A percentile compares a stretch with the other conserved stretches of the same genome.
These are phyloP conservation scores for Pseudozyma thailandica DNA, from an alignment of 1,284 basidiomycete genomes.

Conservation along the genomic window DNA sequence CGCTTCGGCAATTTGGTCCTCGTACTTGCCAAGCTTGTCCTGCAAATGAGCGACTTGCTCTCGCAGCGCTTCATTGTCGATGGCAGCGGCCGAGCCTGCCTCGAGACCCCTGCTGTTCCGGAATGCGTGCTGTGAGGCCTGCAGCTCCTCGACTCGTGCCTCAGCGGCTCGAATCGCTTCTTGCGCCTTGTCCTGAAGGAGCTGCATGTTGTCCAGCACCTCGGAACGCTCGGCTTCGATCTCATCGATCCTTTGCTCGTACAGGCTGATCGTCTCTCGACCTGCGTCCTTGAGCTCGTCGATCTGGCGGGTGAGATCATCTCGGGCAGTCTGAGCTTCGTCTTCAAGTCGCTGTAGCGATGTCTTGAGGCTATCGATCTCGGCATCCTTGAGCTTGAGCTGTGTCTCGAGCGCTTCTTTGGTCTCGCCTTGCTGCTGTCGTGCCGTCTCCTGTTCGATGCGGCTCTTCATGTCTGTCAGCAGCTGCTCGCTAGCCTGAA, in stretches of 20 bases:
- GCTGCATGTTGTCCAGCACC: conserved; percentile 48
- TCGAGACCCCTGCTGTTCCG: conserved; percentile 15
- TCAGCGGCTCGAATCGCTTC: conserved; percentile 80
- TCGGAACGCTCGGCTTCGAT: conserved; percentile 66
- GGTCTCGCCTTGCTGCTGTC: conserved; percentile 37
- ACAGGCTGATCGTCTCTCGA: conserved; percentile 72
- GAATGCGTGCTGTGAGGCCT: conserved; percentile 22
- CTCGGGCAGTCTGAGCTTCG: conserved; percentile 54
- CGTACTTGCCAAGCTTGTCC: conserved; percentile 78
- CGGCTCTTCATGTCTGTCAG: conserved; percentile 37
- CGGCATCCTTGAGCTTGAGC: conserved; percentile 55
- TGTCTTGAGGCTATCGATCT: conserved; percentile 54
- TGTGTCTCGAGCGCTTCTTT: conserved; percentile 46
- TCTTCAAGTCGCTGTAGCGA: conserved; percentile 58
- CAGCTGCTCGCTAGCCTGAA: conserved; percentile 49
- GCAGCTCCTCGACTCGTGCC: conserved; percentile 76
- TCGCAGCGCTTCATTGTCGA: conserved; percentile 89
- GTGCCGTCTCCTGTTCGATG: conserved; percentile 39
- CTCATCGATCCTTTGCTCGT: conserved; percentile 44
- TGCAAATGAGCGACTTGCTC: conserved; percentile 88
- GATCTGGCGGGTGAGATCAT: conserved; percentile 72
- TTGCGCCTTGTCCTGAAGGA: conserved; percentile 76
- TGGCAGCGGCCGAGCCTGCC: conserved; percentile 73
- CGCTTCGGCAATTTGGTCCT: conserved; percentile 86
- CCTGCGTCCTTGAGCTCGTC: conserved; percentile 84